Percentiles rank a stretch among this genome's conserved stretches.
These are phyloP conservation scores for Gaertneriomyces sp. DNA, from an alignment of 192 early-diverging fungal genomes.

Conservation along the genomic window DNA sequence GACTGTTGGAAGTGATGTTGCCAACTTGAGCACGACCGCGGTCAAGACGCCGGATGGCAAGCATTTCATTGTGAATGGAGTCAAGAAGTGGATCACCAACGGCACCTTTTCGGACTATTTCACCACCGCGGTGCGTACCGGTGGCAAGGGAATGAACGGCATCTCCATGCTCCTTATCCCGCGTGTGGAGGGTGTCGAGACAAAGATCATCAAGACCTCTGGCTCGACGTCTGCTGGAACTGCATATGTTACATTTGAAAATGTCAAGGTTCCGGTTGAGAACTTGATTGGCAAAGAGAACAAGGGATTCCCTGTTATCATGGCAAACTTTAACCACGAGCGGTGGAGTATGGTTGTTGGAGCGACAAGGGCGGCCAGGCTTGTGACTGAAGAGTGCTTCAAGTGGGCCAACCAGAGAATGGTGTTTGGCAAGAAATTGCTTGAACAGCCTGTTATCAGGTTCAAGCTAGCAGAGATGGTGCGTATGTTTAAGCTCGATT, in stretches of 20 bases:
- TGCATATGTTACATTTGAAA: conserved; percentile 58
- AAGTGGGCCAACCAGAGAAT: conserved; percentile 69
- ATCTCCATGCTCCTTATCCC: conserved; percentile 69
- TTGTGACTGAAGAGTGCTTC: conserved; percentile 56
- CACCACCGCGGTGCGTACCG: conserved; percentile 50
- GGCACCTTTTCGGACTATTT: conserved; percentile 49
- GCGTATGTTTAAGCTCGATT: neutral
- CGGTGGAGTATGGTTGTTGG: conserved; percentile 56
- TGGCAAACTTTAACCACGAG: conserved; percentile 74
- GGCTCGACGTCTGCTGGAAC: conserved; percentile 63
- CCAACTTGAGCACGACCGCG: conserved; percentile 42
- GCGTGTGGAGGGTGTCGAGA: conserved; percentile 52
- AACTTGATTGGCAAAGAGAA: conserved; percentile 67
- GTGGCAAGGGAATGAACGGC: conserved; percentile 37
- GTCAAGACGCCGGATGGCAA: conserved; percentile 43
- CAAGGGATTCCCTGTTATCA: conserved; percentile 64
- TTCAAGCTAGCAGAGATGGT: conserved; percentile 67
- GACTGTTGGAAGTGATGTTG: conserved; percentile 41
- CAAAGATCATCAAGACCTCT: conserved; percentile 64
- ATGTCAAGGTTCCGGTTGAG: conserved; percentile 71
- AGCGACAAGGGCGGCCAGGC: conserved; percentile 40
- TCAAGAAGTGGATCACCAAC: conserved; percentile 54
- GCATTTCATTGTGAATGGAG: conserved; percentile 55
- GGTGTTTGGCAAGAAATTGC: conserved; percentile 66
- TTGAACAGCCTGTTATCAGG: conserved; percentile 70